Evolutionary conservation across 345 rosid species (phyloP).

Genomic region (Psidium guajava): DNA sequence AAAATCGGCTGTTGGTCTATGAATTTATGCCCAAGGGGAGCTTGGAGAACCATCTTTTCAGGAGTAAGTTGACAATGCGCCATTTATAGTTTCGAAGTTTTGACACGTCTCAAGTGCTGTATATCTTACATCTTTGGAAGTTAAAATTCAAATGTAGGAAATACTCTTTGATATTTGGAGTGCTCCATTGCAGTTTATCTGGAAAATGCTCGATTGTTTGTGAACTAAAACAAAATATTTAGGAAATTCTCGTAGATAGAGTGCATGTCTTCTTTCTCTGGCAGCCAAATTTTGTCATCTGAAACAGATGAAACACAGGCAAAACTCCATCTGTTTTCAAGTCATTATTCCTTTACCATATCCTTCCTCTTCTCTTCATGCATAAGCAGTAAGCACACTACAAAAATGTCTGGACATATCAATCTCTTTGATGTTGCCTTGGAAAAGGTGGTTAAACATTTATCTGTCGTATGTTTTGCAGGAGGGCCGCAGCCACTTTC

Average conservation of each 20-base stretch:
- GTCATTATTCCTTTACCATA: background rate
- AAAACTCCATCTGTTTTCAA: background rate
- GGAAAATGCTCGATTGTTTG: background rate
- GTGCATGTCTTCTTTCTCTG: background rate
- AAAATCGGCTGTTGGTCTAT: conserved; percentile 72
- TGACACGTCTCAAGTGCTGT: background rate
- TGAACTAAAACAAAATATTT: background rate
- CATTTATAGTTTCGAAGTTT: background rate
- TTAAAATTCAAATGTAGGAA: background rate
- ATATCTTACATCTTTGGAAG: background rate
- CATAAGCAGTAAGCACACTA: background rate
- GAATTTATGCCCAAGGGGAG: conserved; percentile 98
- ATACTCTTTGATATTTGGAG: background rate
- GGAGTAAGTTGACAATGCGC: conserved; percentile 30
- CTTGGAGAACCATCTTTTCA: conserved; percentile 67
- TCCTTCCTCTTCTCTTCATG: background rate
- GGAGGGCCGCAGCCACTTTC: conserved; percentile 84
- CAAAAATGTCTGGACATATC: background rate
- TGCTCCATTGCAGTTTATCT: background rate
- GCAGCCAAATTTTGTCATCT: background rate
- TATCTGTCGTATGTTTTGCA: conserved; percentile 10
- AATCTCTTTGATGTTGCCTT: background rate
- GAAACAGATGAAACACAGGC: background rate
- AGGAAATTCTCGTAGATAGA: background rate
- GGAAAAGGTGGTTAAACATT: background rate